Evolutionary conservation across 2,329 filamentous ascomycete species (phyloP).

Genomic region (Fusarium sp.): DNA sequence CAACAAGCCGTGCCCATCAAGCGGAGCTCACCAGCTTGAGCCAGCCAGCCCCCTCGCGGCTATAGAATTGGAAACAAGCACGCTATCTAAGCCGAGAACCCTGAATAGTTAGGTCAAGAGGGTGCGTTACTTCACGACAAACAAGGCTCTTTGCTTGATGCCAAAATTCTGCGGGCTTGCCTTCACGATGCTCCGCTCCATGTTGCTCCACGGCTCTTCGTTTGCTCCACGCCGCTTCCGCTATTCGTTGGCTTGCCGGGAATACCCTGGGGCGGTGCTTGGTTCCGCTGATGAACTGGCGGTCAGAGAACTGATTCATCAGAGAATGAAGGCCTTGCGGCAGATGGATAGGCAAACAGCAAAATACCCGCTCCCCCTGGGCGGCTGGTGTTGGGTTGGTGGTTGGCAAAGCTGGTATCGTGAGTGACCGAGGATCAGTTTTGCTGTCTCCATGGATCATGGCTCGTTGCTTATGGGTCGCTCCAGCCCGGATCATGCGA

Average conservation of each 20-base stretch:
- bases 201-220: slow-evolving; percentile 19
- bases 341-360: slow-evolving; percentile 18
- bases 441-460: slow-evolving; percentile 31
- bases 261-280: slow-evolving; percentile 35
- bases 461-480: slow-evolving; percentile 20
- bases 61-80: neutral
- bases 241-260: slow-evolving; percentile 32
- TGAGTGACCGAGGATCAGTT: slow-evolving; percentile 10
- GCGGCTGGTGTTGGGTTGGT: slow-evolving; percentile 24
- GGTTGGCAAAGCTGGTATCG: slow-evolving; percentile 20
- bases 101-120: neutral
- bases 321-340: slow-evolving; percentile 24
- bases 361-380: slow-evolving; percentile 15
- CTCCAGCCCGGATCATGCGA: slow-evolving; percentile 26
- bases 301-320: slow-evolving; percentile 49
- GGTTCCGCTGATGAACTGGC: slow-evolving; percentile 55
- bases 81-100: neutral
- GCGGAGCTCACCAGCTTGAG: slow-evolving; percentile 1
- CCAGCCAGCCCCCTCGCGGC: neutral
- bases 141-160: slow-evolving; percentile 15
- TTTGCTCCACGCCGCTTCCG: slow-evolving; percentile 38
- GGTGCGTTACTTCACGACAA: slow-evolving; percentile 4
- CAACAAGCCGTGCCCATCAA: slow-evolving; percentile 7
- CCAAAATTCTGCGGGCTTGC: neutral
- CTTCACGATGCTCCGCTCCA: slow-evolving; percentile 24